Evolutionary conservation across 1,284 basidiomycete species (phyloP), one percentile per base, ranked within the genome.

Genomic region (Pseudozyma sp.): DNA sequence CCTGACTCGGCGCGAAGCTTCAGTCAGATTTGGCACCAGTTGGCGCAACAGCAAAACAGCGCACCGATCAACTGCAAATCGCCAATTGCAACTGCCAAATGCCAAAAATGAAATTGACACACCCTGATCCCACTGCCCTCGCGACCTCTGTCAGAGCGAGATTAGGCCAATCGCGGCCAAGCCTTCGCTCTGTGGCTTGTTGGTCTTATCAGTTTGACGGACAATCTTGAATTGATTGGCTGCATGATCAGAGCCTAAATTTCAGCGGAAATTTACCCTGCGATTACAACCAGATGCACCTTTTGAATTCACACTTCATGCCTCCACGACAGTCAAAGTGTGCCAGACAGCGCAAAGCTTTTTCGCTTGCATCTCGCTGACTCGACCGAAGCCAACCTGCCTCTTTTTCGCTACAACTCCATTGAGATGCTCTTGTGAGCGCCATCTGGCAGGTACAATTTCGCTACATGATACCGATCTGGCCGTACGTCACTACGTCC

Each of bases 121-220:
- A 45, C 63, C 48, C 52, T 58, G 52, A 21, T 55, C 35, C 52
- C 63, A 59, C 54, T 19, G 36, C 62, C 62, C 62, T 54, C 38
- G 55, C 45, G 55, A 65, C 52, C 56, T 51, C 9, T 13, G 10
- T 11, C 35, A 36, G 40, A 34, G n/a, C n/a, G 12, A 52, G 55
- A 21, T 5, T 43, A 36, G 43, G 55, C 52, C 52, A 66, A 66
- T 66, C 9, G 57, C 21, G 51, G 34, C 16, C 39, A 40, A n/a
- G 12, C 39, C n/a, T 54, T 8, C 45, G 19, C 12, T 18, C 36
- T 35, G 36, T 31, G 25, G 25, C 39, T 52, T 39, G 51, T 18
- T 36, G 45, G 31, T 9, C 52, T 66, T 67, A 67, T 67, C 64
- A 66, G 63, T 66, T 66, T 66, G 53, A 52, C 63, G 49, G 47